These are phyloP conservation scores for Rhodotorula sp. DNA, from an alignment of 1,284 basidiomycete species.

Conservation along the genomic window DNA sequence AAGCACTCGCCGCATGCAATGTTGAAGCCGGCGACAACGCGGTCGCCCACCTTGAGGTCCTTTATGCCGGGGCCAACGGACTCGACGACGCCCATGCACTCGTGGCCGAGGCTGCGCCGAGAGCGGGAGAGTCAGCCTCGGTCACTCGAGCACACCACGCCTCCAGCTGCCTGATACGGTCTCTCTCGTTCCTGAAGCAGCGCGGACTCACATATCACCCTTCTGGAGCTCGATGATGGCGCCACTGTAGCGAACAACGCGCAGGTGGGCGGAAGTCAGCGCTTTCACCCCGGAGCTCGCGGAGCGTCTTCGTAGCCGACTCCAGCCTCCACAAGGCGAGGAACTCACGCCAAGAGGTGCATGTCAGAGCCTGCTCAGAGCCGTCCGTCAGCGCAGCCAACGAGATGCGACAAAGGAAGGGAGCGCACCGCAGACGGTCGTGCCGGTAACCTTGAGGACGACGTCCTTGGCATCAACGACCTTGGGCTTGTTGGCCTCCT, in stretches of 20 bases:
- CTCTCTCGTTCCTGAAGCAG: no score
- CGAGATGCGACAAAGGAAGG: no score
- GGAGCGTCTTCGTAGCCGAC: background rate
- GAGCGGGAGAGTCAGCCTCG: no score
- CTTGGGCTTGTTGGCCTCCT: constrained; percentile 55
- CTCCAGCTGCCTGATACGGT: background rate
- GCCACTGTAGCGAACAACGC: constrained; percentile 52
- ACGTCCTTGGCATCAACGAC: constrained; percentile 68
- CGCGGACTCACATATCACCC: constrained; percentile 58
- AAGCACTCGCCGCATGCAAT: constrained; percentile 71
- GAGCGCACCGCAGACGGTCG: constrained; percentile 64
- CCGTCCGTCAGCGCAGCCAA: no score
- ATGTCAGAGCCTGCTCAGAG: no score
- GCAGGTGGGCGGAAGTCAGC: background rate
- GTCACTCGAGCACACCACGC: background rate
- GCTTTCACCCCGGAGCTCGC: background rate
- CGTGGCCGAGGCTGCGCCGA: constrained; percentile 62
- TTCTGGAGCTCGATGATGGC: constrained; percentile 65
- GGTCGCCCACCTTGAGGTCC: constrained; percentile 69
- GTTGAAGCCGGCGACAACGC: constrained; percentile 60
- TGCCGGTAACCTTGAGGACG: constrained; percentile 65
- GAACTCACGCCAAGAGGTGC: constrained; percentile 55
- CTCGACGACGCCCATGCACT: constrained; percentile 62
- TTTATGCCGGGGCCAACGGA: constrained; percentile 65
- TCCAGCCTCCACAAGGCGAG: constrained; percentile 49